Base-by-base conservation (phyloP, 495 filamentous ascomycete species). In the Elaphomyces granulatus region DNA sequence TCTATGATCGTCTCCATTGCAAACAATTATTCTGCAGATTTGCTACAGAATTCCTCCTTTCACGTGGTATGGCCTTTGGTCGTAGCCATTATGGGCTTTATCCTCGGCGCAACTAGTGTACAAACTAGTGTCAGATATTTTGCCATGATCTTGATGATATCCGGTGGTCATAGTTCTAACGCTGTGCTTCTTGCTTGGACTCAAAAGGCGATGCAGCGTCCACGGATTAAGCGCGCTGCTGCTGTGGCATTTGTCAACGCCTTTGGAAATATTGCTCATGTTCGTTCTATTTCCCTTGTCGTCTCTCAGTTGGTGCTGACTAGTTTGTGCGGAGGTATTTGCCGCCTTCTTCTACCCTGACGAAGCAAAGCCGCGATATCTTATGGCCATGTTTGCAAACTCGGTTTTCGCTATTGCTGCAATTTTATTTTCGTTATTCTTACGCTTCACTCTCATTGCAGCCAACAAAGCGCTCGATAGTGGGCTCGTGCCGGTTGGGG, bases 221-320 rank as follows among this genome's bases (percentile, higher is more conserved):
- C 86, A 1, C 83, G 80, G 0, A 75, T 81, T 0, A 93, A 93
- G 60, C 77, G 83, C 41, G 83, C 85, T 1, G 85, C 83, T 1
- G 82, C 81, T 0, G 58, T 88, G 2, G 86, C 84, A 8, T 72
- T 75, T 43, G 85, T 87, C 53, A 93, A 93, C 48, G 81, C 81
- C 3, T 69, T 88, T 15, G 73, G 72, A n/a, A 90, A 87, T 50
- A 62, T 68, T 9, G 72, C 72, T 35, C 74, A 67, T 38, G 60
- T 40, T 32, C 3, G 34, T 17, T 18, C 2, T 19, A n/a, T 2
- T 9, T 36, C 20, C 15, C 10, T 36, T 2, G 17, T 36, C 10
- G 4, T 36, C 34, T 18, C 17, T 15, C 15, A 2, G 20, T 1
- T 9, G 20, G 20, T 9, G 10, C 17, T 36, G 2, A 3, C 8